Evolutionary conservation across 495 filamentous ascomycete species (phyloP), one percentile per base, ranked within the genome.

Genomic region (Ramalina peruviana): DNA sequence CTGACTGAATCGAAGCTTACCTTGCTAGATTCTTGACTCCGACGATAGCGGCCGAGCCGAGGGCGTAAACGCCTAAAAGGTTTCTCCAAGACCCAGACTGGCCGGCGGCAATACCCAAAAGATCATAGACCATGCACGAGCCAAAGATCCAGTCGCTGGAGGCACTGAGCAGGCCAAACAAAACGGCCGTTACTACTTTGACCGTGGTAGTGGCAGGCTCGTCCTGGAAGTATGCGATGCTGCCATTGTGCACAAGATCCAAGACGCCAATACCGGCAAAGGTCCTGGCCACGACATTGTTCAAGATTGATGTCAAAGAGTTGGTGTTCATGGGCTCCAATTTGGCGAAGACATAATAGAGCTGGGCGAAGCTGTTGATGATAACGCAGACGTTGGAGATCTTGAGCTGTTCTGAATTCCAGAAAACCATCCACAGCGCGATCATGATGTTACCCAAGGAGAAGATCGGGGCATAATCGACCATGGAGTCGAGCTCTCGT

Each of bases 401-500:
- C 16, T 67, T 61, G 26, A 74, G 63, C 30, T 62, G 52, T 19
- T 62, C 59, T 13, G 58, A 33, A 50, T 75, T 74, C 72, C 72
- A 76, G 61, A 74, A 75, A 52, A 76, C 64, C 72, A 74, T 73
- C 72, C 73, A 75, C n/a, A 70, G 67, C 65, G 66, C 72, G 45
- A 75, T 76, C 54, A 71, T 72, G 7, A 73, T 30, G 57, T 76
- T 75, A 2, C 72, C 73, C 7, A 75, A 46, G 7, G 58, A 50
- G 56, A 73, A 76, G 42, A 60, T 69, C 0, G 70, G 72, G 9
- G 67, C 64, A 51, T 62, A 76, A 45, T 67, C 64, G 13, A 67
- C 62, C 20, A 59, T 57, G 47, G 55, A 36, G 20, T 67, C 64
- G 6, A 65, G 38, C 36, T 70, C 64, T 17, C 36, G 51, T 11